Conservation (phyloP, 306 rosid genomes). For the Styphnolobium japonicum region DNA sequence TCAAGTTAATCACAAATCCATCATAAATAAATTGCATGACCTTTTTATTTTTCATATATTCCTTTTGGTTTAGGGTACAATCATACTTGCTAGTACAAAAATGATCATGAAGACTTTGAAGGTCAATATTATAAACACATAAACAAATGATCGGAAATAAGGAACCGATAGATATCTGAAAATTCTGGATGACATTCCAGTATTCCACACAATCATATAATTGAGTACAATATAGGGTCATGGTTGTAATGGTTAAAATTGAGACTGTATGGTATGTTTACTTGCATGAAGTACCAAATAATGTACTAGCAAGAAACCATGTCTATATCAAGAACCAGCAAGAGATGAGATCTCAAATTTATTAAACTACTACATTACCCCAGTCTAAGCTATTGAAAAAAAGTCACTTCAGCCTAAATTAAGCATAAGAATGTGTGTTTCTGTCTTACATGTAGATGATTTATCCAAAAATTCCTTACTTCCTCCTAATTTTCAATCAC, state of each 20-base stretch:
- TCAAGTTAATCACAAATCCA: not conserved
- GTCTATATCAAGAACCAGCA: not conserved
- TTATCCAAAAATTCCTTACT: constrained; percentile 8
- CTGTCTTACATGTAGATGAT: not conserved
- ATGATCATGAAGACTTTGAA: not conserved
- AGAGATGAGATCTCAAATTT: not conserved
- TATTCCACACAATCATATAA: not conserved
- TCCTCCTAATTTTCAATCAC: not conserved
- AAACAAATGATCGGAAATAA: not conserved
- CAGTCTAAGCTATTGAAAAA: not conserved
- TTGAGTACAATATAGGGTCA: not conserved
- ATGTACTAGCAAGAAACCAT: not conserved
- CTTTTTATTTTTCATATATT: not conserved
- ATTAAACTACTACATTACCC: not conserved
- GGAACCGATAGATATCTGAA: not conserved
- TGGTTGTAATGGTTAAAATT: not conserved
- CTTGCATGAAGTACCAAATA: not conserved
- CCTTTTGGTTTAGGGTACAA: not conserved
- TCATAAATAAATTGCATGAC: not conserved
- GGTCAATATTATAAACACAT: not conserved
- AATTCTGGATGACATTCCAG: not conserved
- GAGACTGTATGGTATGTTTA: not conserved
- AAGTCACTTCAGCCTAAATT: not conserved
- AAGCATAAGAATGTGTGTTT: not conserved
- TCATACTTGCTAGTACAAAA: not conserved